These are phyloP conservation scores for Lentinula sp. DNA, from an alignment of 768 basidiomycete species.

Conservation along the genomic window DNA sequence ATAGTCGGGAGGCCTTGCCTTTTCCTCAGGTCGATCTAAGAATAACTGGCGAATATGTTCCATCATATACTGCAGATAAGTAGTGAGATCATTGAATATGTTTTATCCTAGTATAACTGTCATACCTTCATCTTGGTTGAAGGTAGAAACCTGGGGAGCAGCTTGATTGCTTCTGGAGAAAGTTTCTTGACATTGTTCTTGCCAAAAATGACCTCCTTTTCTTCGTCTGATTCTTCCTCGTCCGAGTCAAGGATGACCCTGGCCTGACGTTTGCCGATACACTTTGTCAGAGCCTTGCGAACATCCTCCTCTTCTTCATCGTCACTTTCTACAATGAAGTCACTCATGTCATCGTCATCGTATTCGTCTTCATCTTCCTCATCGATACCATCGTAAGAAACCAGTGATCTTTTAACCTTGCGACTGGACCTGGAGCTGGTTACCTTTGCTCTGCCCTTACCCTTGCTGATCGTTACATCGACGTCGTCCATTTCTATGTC, in stretches of 20 bases:
- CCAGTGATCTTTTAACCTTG: constrained; percentile 8
- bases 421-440: constrained; percentile 9
- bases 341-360: constrained; percentile 34
- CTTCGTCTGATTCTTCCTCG: constrained; percentile 26
- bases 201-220: constrained; percentile 36
- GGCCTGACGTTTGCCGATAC: constrained; percentile 29
- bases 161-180: constrained; percentile 29
- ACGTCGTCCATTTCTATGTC: constrained; percentile 25
- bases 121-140: constrained; percentile 73
- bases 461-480: constrained; percentile 11
- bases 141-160: constrained; percentile 53
- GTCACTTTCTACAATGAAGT: constrained; percentile 47
- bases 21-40: constrained; percentile 51
- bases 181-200: constrained; percentile 20
- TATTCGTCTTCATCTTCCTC: constrained; percentile 13
- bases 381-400: constrained; percentile 17
- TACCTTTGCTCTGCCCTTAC: constrained; percentile 23
- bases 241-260: constrained; percentile 39
- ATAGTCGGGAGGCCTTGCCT: constrained; percentile 30
- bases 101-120: background rate
- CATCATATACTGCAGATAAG: constrained; percentile 46
- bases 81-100: background rate
- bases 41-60: constrained; percentile 39
- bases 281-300: constrained; percentile 30
- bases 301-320: constrained; percentile 50